phyloP scores from a whole-genome alignment of 495 filamentous ascomycete species.

The Xylaria castorea region DNA sequence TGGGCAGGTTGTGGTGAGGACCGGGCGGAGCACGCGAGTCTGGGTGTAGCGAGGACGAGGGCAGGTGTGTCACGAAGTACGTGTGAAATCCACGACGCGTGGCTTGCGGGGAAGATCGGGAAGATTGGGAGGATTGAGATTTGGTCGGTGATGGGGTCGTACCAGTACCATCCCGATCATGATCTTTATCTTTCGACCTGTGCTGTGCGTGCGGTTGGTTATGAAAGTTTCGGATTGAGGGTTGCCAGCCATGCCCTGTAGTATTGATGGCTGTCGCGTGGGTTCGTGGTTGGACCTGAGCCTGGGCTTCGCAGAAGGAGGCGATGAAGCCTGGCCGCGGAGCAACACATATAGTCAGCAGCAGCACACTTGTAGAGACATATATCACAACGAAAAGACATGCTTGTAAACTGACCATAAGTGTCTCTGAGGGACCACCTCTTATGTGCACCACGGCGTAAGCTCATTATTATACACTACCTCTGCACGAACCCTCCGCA shows the following conservation, averaged over 20 bases:
- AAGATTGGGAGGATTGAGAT: constrained; percentile 21
- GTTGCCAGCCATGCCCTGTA: constrained; percentile 25
- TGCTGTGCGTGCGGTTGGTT: constrained; percentile 23
- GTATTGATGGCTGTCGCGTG: constrained; percentile 21
- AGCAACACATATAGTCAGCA: constrained; percentile 26
- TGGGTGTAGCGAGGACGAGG: constrained; percentile 90
- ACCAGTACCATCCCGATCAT: constrained; percentile 16
- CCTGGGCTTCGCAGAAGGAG: constrained; percentile 51
- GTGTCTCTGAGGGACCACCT: constrained; percentile 43
- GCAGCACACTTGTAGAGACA: not conserved
- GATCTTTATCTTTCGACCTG: constrained; percentile 12
- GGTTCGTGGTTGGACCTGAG: constrained; percentile 28
- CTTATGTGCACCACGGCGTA: constrained; percentile 33
- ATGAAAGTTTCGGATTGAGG: constrained; percentile 28
- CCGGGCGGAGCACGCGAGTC: constrained; percentile 69
- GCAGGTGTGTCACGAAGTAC: constrained; percentile 96
- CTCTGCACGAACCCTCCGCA: not conserved
- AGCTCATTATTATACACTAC: constrained; percentile 27
- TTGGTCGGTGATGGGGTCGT: constrained; percentile 28
- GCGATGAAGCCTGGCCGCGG: constrained; percentile 51
- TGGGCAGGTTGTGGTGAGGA: constrained; percentile 83
- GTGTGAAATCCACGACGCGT: constrained; percentile 78
- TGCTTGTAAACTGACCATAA: constrained; percentile 36
- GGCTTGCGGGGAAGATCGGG: constrained; percentile 17
- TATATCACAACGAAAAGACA: not conserved